Conservation (phyloP, 371 early-diverging fungal species). For the Amoeboaphelidium protococcarum region DNA sequence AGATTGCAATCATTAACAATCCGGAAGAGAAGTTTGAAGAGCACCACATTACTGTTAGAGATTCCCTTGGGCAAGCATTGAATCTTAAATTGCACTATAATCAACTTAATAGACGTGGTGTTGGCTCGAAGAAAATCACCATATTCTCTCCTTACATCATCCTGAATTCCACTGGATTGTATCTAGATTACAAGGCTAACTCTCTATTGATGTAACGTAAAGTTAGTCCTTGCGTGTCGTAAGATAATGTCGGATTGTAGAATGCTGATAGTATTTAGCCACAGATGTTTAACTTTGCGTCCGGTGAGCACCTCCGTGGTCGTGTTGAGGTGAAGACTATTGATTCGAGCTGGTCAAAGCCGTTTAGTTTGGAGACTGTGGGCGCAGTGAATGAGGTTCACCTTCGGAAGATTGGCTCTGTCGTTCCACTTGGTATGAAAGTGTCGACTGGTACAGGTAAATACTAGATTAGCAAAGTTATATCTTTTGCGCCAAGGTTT, state of each 20-base stretch:
- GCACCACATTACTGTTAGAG: slow-evolving; percentile 33
- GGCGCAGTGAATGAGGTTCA: slow-evolving; percentile 54
- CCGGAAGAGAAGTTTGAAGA: slow-evolving; percentile 40
- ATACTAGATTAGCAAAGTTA: slow-evolving; percentile 45
- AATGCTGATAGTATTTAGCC: no score
- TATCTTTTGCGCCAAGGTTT: slow-evolving; percentile 73
- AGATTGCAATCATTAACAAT: slow-evolving; percentile 52
- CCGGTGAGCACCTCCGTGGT: slow-evolving; percentile 40
- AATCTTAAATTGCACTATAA: slow-evolving; percentile 36
- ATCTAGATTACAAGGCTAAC: slow-evolving; percentile 45
- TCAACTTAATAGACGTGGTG: slow-evolving; percentile 10
- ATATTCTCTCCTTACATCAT: slow-evolving; percentile 66
- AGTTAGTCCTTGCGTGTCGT: no score
- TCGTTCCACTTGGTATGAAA: slow-evolving; percentile 52
- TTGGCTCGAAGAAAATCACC: slow-evolving; percentile 1
- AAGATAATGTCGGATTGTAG: no score
- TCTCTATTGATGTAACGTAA: slow-evolving; percentile 42
- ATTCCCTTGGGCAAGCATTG: slow-evolving; percentile 29
- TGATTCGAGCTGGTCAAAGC: slow-evolving; percentile 69
- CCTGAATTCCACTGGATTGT: slow-evolving; percentile 69
- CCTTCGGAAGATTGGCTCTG: slow-evolving; percentile 19
- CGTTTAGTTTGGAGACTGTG: slow-evolving; percentile 80
- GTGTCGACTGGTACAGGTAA: slow-evolving; percentile 41
- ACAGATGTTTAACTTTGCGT: slow-evolving; percentile 87
- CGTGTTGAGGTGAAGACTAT: slow-evolving; percentile 45